A percentile compares a stretch with the other conserved stretches of the same genome.
These are phyloP conservation scores for Lasiosphaeria hispida DNA, from an alignment of 495 filamentous ascomycete species.

Conservation along the genomic window DNA sequence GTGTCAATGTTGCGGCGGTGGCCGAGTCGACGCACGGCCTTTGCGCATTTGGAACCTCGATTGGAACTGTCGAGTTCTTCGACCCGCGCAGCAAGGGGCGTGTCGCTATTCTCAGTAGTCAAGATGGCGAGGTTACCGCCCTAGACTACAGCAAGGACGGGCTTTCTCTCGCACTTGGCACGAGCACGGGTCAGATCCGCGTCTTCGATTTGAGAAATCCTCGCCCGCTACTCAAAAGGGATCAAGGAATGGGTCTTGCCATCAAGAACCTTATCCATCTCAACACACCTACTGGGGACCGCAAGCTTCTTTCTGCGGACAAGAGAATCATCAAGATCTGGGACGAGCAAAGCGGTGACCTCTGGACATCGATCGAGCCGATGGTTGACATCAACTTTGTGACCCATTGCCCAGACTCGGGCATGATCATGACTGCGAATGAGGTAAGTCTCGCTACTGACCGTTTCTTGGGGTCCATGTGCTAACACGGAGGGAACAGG, in stretches of 20 bases:
- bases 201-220: conserved; percentile 92
- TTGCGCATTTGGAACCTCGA: conserved; percentile 89
- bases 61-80: conserved; percentile 97
- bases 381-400: conserved; percentile 91
- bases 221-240: conserved; percentile 78
- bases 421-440: conserved; percentile 93
- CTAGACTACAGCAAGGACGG: conserved; percentile 84
- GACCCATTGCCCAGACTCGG: conserved; percentile 79
- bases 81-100: conserved; percentile 79
- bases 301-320: conserved; percentile 87
- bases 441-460: conserved; percentile 68
- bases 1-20: conserved; percentile 85
- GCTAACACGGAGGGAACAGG: conserved; percentile 15
- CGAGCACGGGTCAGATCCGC: conserved; percentile 81
- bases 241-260: conserved; percentile 94
- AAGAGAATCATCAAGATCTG: conserved; percentile 97
- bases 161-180: conserved; percentile 82
- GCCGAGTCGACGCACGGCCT: conserved; percentile 90
- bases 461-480: neutral
- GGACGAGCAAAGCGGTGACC: conserved; percentile 73
- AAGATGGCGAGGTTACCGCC: conserved; percentile 76
- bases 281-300: conserved; percentile 70
- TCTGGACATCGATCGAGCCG: conserved; percentile 95
- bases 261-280: conserved; percentile 89
- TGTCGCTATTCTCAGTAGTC: conserved; percentile 67